Evolutionary conservation across 2,329 filamentous ascomycete species (phyloP).

Genomic region (Mycocentrospora acerina): DNA sequence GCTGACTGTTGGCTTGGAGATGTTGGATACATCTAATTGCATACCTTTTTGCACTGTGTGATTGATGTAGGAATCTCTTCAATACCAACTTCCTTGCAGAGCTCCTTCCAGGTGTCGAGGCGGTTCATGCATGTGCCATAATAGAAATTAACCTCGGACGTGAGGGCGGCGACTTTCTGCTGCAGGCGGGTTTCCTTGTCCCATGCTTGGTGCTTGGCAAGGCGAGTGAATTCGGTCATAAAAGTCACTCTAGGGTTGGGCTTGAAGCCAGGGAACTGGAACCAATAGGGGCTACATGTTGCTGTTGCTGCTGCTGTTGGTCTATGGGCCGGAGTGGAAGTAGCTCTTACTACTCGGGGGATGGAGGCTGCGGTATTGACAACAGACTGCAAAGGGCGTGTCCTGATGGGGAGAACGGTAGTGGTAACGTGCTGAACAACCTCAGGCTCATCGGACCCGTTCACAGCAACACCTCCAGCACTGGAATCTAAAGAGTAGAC

Average conservation of each 20-base stretch:
- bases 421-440: background rate
- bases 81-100: conserved; percentile 28
- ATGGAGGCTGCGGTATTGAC: no score
- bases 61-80: conserved; percentile 17
- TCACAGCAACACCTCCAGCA: conserved; percentile 7
- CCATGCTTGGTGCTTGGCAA: conserved; percentile 17
- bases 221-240: conserved; percentile 20
- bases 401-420: background rate
- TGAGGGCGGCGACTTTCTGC: conserved; percentile 14
- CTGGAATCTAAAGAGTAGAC: conserved; percentile 16
- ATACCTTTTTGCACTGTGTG: conserved; percentile 30
- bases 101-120: conserved; percentile 25
- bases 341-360: background rate
- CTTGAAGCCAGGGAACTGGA: conserved; percentile 15
- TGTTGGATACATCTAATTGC: background rate
- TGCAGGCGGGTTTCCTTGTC: background rate
- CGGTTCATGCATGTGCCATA: conserved; percentile 16
- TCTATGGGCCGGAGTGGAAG: background rate
- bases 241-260: conserved; percentile 16
- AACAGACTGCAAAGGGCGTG: background rate
- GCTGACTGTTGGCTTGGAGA: no score
- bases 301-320: background rate
- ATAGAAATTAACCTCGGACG: conserved; percentile 19
- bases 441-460: conserved; percentile 2
- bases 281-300: conserved; percentile 17